A percentile compares a stretch with the other conserved stretches of the same genome.
phyloP scores from a whole-genome alignment of 73 alveolate genomes.

The Paramecium sonneborni region DNA sequence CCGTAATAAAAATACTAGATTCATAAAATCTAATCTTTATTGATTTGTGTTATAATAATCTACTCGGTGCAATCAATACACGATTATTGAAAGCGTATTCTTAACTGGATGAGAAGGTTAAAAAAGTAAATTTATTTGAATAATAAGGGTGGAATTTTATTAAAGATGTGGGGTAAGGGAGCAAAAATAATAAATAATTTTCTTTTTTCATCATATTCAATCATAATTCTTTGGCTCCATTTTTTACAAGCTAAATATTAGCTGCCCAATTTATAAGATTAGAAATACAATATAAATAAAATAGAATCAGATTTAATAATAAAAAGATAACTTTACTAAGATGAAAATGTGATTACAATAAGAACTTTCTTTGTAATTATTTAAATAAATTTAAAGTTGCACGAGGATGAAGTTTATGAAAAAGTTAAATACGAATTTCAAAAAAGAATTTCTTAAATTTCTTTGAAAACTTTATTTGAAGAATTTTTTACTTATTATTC shows the following conservation, averaged over 20 bases:
- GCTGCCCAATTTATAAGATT: constrained; percentile 8
- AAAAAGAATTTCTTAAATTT: background rate
- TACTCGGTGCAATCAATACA: constrained; percentile 45
- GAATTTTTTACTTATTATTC: background rate
- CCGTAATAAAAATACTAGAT: background rate
- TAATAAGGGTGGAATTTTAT: background rate
- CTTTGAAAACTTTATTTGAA: background rate
- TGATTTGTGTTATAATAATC: constrained; percentile 12
- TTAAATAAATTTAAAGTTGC: background rate
- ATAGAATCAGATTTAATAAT: background rate
- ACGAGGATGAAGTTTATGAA: background rate
- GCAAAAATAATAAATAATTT: background rate
- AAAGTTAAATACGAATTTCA: background rate
- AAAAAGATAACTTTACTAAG: background rate
- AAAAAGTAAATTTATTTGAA: background rate
- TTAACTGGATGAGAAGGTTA: background rate
- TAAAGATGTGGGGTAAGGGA: constrained; percentile 16
- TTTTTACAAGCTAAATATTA: background rate
- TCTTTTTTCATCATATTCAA: constrained; percentile 18
- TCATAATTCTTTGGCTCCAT: background rate
- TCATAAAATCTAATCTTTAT: background rate
- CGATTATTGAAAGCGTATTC: background rate
- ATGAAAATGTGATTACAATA: background rate
- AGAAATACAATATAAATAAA: background rate
- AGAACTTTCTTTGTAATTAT: background rate